phyloP scores from a whole-genome alignment of 108 stramenopile species.

The Asterionellopsis glacialis region DNA sequence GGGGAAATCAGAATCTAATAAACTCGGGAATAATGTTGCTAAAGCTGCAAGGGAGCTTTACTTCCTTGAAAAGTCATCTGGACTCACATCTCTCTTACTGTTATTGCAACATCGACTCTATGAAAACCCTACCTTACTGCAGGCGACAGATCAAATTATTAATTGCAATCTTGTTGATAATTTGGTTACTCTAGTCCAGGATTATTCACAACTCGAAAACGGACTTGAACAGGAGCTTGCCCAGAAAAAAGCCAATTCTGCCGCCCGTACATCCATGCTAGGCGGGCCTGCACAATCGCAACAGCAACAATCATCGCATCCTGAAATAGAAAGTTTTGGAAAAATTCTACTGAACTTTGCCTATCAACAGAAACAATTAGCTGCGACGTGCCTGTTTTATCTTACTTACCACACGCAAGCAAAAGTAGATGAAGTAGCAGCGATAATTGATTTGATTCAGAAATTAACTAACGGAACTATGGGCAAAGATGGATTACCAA shows the following conservation, averaged over 20 bases:
- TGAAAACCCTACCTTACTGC: slow-evolving; percentile 15
- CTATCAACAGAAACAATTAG: slow-evolving; percentile 59
- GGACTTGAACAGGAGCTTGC: slow-evolving; percentile 22
- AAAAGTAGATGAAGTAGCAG: slow-evolving; percentile 42
- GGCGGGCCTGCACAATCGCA: slow-evolving; percentile 2
- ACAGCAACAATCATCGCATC: slow-evolving; percentile 8
- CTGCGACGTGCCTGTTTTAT: slow-evolving; percentile 62
- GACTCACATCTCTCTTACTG: slow-evolving; percentile 20
- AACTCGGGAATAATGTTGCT: slow-evolving; percentile 4
- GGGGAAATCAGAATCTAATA: not conserved
- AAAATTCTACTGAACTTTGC: slow-evolving; percentile 46
- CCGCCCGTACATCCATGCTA: slow-evolving; percentile 1
- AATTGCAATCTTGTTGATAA: slow-evolving; percentile 36
- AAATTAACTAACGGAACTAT: slow-evolving; percentile 48
- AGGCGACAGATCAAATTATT: slow-evolving; percentile 59
- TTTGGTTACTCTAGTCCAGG: slow-evolving; percentile 48
- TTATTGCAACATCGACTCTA: slow-evolving; percentile 31
- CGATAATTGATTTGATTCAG: slow-evolving; percentile 59
- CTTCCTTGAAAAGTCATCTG: slow-evolving; percentile 34
- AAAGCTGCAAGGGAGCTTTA: slow-evolving; percentile 31
- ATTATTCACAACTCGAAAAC: slow-evolving; percentile 36
- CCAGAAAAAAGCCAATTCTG: not conserved
- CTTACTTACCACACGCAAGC: slow-evolving; percentile 78
- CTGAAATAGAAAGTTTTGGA: slow-evolving; percentile 18
- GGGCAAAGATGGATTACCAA: slow-evolving; percentile 24